A percentile compares a stretch with the other conserved stretches of the same genome.
These are phyloP conservation scores for Meyerozyma sp. DNA, from an alignment of 1,139 yeast species.

Conservation along the genomic window DNA sequence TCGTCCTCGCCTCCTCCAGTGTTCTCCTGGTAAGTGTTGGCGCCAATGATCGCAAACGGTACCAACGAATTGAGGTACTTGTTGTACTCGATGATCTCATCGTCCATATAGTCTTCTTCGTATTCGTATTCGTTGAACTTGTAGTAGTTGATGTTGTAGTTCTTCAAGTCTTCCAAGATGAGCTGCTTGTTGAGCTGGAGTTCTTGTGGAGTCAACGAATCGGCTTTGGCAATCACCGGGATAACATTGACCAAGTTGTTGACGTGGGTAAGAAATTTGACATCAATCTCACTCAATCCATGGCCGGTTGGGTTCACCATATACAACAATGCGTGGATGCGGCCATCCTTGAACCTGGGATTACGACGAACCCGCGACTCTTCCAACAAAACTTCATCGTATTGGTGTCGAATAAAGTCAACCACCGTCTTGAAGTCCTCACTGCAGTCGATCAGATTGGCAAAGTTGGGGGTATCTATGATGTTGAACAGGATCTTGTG, in stretches of 20 bases:
- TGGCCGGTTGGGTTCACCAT: slow-evolving; percentile 55
- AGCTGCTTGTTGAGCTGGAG: slow-evolving; percentile 35
- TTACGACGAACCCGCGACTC: slow-evolving; percentile 58
- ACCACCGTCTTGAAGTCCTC: slow-evolving; percentile 43
- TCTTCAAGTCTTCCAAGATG: slow-evolving; percentile 38
- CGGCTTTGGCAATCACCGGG: slow-evolving; percentile 56
- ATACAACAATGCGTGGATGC: slow-evolving; percentile 61
- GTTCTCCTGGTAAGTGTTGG: slow-evolving; percentile 42
- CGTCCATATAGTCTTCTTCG: slow-evolving; percentile 44
- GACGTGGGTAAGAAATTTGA: slow-evolving; percentile 45
- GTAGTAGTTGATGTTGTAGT: slow-evolving; percentile 37
- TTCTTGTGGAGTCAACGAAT: slow-evolving; percentile 48
- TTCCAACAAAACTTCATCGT: slow-evolving; percentile 50
- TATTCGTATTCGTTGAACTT: slow-evolving; percentile 46
- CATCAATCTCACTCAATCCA: slow-evolving; percentile 40
- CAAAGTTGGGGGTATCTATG: slow-evolving; percentile 74
- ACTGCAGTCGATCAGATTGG: slow-evolving; percentile 17
- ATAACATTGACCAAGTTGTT: slow-evolving; percentile 50
- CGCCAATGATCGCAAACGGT: slow-evolving; percentile 46
- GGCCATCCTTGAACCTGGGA: slow-evolving; percentile 47
- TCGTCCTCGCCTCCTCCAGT: slow-evolving; percentile 21
- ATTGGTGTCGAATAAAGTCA: slow-evolving; percentile 50
- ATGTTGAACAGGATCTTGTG: slow-evolving; percentile 58
- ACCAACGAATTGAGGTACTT: slow-evolving; percentile 37
- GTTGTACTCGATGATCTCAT: slow-evolving; percentile 45